phyloP scores from a whole-genome alignment of 2,329 filamentous ascomycete genomes.

The Claviceps sp. region DNA sequence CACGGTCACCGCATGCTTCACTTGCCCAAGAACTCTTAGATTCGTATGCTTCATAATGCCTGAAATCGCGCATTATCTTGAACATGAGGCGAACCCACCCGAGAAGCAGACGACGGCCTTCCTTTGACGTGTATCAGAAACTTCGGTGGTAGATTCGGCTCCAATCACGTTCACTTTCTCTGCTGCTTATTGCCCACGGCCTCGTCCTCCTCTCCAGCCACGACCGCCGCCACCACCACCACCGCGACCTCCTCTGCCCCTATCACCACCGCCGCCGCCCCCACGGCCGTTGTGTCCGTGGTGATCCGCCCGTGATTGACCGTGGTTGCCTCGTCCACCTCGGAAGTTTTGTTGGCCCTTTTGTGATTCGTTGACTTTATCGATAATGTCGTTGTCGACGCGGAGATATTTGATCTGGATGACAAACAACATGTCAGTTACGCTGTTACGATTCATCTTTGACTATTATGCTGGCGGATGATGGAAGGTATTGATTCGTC shows the following conservation, averaged over 20 bases:
- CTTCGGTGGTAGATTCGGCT: neutral
- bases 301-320: conserved; percentile 44
- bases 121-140: too few species aligned
- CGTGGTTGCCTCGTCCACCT: conserved; percentile 50
- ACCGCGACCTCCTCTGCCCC: conserved; percentile 23
- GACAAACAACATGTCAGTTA: neutral
- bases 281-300: conserved; percentile 36
- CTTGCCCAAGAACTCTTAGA: too few species aligned
- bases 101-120: too few species aligned
- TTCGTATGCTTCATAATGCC: too few species aligned
- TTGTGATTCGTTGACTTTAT: conserved; percentile 85
- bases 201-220: conserved; percentile 22
- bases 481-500: too few species aligned
- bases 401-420: conserved; percentile 91
- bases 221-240: conserved; percentile 22
- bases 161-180: neutral
- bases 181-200: conserved; percentile 15
- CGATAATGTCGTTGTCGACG: conserved; percentile 93
- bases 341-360: conserved; percentile 54
- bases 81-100: too few species aligned
- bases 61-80: too few species aligned
- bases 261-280: conserved; percentile 29
- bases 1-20: too few species aligned
- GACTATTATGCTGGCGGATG: neutral
- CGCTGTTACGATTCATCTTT: neutral